Base-by-base conservation (phyloP, 2,329 filamentous ascomycete species). In the Fusarium chuoi region DNA sequence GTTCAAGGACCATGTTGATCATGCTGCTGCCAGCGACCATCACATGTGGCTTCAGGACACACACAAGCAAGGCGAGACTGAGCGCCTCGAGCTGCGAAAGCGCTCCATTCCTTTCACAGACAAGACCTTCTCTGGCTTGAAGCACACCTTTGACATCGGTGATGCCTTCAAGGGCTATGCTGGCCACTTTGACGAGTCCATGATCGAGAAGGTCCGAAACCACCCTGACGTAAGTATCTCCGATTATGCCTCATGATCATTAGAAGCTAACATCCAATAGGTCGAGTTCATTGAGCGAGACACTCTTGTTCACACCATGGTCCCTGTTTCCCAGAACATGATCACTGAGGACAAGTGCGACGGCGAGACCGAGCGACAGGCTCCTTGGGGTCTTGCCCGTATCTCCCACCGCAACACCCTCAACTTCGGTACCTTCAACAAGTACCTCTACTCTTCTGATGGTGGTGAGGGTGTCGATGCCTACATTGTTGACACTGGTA, bases 341-440 rank as follows among this genome's bases (percentile, higher is more conserved):
- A 78, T 81, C 26, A 68, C 77, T 9, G 78, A 84, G 71, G 83
- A 84, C 66, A 82, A 81, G 62, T 89, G 87, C 77, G 81, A 84
- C n/a, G 83, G 85, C 74, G 88, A 92, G 81, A 87, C 90, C 13
- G 94, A 99, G 90, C 96, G 94, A 88, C 92, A 94, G 83, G 94
- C 97, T 74, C 96, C 96, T n/a, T 99, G 97, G 96, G 96, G 97
- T 87, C 90, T 99, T 75, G 96, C 97, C 78, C 94, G 96, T 91
- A 94, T 99, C 86, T 99, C 96, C 39, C 96, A 99, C 88, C 94
- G 96, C 78, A 89, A 96, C 75, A 88, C 89, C 74, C 89, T 99
- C 77, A 92, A 89, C 83, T 98, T 99, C 82, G 92, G 93, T 78
- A 95, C 91, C 83, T 98, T 96, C 87, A 98, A 98, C 90, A 98